Conservation (phyloP, 2,329 filamentous ascomycete genomes). For the Apiospora kogelbergensis region DNA sequence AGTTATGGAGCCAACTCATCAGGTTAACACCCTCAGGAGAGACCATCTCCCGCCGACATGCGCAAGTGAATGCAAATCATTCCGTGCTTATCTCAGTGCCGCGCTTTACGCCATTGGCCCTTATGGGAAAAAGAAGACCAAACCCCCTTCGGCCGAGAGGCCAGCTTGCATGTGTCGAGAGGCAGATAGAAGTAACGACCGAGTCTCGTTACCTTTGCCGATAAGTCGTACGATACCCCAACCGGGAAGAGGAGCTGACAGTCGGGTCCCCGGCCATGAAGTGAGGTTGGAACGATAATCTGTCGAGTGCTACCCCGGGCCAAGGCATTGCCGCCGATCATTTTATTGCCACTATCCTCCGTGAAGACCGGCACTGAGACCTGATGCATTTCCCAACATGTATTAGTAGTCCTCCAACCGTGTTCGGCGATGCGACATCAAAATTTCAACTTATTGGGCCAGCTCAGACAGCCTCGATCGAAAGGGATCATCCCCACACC, state of each 20-base stretch:
- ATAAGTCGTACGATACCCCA: background rate
- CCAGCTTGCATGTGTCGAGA: background rate
- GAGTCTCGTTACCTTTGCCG: background rate
- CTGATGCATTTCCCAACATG: background rate
- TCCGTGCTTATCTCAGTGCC: background rate
- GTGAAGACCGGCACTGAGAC: background rate
- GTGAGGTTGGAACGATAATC: background rate
- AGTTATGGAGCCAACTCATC: background rate
- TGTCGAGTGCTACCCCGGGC: background rate
- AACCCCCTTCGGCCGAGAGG: background rate
- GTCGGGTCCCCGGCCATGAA: background rate
- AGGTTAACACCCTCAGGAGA: background rate
- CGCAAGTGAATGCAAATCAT: background rate
- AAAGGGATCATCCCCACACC: background rate
- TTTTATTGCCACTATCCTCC: background rate
- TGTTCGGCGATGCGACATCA: background rate
- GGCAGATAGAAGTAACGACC: background rate
- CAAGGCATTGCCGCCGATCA: background rate
- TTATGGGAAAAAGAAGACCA: background rate
- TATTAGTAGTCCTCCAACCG: no score
- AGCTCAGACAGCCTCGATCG: background rate
- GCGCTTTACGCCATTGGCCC: no score
- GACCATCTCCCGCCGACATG: background rate
- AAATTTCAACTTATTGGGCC: background rate
- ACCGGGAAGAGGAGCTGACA: background rate